A percentile compares a stretch with the other conserved stretches of the same genome.
Conservation (phyloP, 225 moss, liverwort and hornwort genomes). For the Marchantia polymorpha region DNA sequence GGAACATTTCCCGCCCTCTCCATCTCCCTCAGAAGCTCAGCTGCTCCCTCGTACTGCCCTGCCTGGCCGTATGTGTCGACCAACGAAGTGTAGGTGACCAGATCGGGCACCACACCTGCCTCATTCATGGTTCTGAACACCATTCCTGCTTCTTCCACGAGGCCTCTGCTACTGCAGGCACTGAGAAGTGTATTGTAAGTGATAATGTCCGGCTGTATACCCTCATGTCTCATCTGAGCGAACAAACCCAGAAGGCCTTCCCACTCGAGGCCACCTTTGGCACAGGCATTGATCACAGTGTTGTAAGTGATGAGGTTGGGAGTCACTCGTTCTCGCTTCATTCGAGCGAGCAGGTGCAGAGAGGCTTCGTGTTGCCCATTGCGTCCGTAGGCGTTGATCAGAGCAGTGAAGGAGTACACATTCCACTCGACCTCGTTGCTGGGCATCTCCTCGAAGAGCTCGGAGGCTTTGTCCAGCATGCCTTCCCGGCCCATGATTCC, state of each 20-base stretch:
- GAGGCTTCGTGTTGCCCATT: conserved; percentile 97
- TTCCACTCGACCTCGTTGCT: conserved; percentile 93
- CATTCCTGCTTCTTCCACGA: conserved; percentile 98
- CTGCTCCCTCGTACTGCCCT: conserved; percentile 69
- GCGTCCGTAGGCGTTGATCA: conserved; percentile 94
- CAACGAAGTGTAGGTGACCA: conserved; percentile 82
- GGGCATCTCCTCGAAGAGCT: conserved; percentile 98
- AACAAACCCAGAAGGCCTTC: conserved; percentile 92
- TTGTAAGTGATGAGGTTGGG: conserved; percentile 97
- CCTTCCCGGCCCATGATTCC: conserved; percentile 96
- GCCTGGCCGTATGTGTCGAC: conserved; percentile 92
- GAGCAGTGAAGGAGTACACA: conserved; percentile 97
- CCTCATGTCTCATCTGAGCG: conserved; percentile 99
- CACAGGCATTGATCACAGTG: conserved; percentile 95
- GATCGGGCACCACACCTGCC: conserved; percentile 91
- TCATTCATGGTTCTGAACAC: conserved; percentile 99
- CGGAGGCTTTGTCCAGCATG: conserved; percentile 88
- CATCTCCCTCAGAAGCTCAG: conserved; percentile 83
- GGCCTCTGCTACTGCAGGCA: conserved; percentile 92
- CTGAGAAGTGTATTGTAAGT: conserved; percentile 95
- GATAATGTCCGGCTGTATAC: conserved; percentile 96
- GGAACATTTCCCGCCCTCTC: conserved; percentile 93
- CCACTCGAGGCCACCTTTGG: conserved; percentile 96
- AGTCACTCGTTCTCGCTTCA: conserved; percentile 93
- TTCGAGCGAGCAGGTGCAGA: conserved; percentile 78